Evolutionary conservation across 202 grass and related monocot genomes (phyloP).

Genomic region (Schoenoplectus triqueter): DNA sequence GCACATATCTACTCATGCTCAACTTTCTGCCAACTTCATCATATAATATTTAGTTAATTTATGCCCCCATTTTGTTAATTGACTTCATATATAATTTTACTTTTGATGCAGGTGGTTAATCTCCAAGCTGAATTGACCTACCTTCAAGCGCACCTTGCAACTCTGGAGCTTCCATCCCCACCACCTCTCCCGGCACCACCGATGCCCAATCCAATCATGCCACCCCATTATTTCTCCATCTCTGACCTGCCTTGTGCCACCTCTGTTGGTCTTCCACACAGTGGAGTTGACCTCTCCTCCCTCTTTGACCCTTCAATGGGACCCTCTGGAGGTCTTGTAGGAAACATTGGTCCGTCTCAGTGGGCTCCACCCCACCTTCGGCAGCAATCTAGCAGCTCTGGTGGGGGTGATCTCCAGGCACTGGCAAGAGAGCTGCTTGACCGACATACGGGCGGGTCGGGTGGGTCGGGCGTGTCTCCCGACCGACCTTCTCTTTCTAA

Average conservation of each 20-base stretch:
- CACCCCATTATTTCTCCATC: constrained; percentile 64
- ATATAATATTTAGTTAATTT: not conserved
- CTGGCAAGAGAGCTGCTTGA: constrained; percentile 89
- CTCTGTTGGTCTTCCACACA: constrained; percentile 42
- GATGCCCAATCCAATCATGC: constrained; percentile 48
- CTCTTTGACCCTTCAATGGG: constrained; percentile 76
- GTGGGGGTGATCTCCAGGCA: constrained; percentile 71
- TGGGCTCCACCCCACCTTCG: constrained; percentile 41
- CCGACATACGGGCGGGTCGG: constrained; percentile 52
- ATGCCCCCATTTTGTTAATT: not conserved
- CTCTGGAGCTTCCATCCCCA: constrained; percentile 78
- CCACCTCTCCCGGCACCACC: constrained; percentile 54
- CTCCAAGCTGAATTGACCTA: constrained; percentile 95
- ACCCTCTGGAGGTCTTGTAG: constrained; percentile 1
- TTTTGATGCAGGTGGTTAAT: constrained; percentile 69
- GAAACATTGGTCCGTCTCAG: constrained; percentile 40
- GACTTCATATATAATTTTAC: constrained; percentile 6
- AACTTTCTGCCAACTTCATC: not conserved
- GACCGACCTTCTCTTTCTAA: constrained; percentile 44
- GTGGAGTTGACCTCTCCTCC: constrained; percentile 69
- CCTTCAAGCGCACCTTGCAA: constrained; percentile 85
- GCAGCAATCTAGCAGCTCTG: constrained; percentile 42
- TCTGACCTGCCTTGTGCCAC: constrained; percentile 69
- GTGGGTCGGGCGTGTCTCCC: constrained; percentile 44
- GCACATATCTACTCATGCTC: constrained; percentile 3